Base-by-base conservation (phyloP, 176 grass and related monocot genomes). In the Zizania latifolia region DNA sequence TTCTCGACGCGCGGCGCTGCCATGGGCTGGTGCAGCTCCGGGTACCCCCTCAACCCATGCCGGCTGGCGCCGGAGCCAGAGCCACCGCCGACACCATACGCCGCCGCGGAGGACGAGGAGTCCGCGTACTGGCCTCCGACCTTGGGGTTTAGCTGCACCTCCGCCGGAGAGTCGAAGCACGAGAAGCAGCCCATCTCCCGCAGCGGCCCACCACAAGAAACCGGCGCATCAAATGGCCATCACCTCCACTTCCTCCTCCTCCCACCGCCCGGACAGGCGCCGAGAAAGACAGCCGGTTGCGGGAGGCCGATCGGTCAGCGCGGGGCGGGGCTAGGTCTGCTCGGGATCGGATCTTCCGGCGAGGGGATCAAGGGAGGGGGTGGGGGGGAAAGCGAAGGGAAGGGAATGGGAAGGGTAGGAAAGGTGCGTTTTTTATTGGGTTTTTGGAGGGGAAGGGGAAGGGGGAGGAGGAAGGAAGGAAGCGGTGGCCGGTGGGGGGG, bases 61-160 rank as follows among this genome's bases (percentile, higher is more conserved):
- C 34, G 72, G 10, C 60, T 67, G 17, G 8, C 45, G 65, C 78
- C 58, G 35, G 23, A 19, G 38, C 62, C 66, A n/a, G n/a, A n/a
- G 19, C n/a, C 41, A n/a, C 61, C 57, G 31, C 34, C 36, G 24
- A 61, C 45, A 11, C 39, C 57, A 16, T 62, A 69, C 27, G 48
- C 41, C 21, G 59, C 41, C 17, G 79, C 60, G 4, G 65, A 4
- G 8, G 79, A 45, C 3, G 78, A 57, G 10, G 78, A 37, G 67
- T 17, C 72, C 9, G 72, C 72, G 71, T 89, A 87, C 68, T 43
- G 64, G 27, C 66, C 76, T 3, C 71, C 75, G 16, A 79, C 71
- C 64, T 89, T 92, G 70, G 90, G 86, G 68, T 92, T 91, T 27
- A 94, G 79, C 66, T 90, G 88, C 78, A 76, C 85, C 34, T 94